These are phyloP conservation scores for Carpinus fangiana DNA, from an alignment of 306 rosid species.

Conservation along the genomic window DNA sequence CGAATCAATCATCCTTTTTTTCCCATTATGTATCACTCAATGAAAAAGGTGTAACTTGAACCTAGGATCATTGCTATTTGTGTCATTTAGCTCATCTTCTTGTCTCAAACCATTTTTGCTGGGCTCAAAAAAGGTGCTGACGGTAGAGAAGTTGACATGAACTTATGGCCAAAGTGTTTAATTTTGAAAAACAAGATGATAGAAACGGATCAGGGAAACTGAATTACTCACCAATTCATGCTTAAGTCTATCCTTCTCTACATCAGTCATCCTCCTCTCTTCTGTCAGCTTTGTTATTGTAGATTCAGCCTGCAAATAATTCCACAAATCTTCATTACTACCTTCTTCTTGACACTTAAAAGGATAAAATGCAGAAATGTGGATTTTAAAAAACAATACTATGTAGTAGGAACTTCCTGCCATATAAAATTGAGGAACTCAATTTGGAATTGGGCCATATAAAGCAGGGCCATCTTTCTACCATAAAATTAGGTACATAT, in stretches of 20 bases:
- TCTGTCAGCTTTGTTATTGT: slow-evolving; percentile 57
- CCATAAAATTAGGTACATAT: slow-evolving; percentile 2
- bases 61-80: slow-evolving; percentile 10
- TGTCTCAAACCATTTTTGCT: slow-evolving; percentile 1
- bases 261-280: slow-evolving; percentile 47
- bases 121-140: slow-evolving; percentile 1
- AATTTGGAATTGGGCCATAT: slow-evolving; percentile 18
- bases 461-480: slow-evolving; percentile 23
- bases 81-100: not conserved
- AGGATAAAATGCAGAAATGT: not conserved
- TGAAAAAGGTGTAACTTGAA: slow-evolving; percentile 11
- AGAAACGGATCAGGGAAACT: not conserved
- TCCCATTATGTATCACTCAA: not conserved
- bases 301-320: slow-evolving; percentile 66
- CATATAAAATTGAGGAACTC: slow-evolving; percentile 12
- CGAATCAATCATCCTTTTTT: not conserved
- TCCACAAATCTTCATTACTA: slow-evolving; percentile 24
- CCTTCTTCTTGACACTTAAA: slow-evolving; percentile 14
- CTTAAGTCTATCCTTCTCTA: slow-evolving; percentile 61
- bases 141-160: not conserved
- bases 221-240: slow-evolving; percentile 61
- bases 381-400: slow-evolving; percentile 4
- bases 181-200: not conserved
- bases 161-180: not conserved
- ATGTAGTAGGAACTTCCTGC: slow-evolving; percentile 1